Percentiles rank a stretch among this genome's conserved stretches.
phyloP scores from a whole-genome alignment of 73 alveolate species.

The Halteria grandinella region DNA sequence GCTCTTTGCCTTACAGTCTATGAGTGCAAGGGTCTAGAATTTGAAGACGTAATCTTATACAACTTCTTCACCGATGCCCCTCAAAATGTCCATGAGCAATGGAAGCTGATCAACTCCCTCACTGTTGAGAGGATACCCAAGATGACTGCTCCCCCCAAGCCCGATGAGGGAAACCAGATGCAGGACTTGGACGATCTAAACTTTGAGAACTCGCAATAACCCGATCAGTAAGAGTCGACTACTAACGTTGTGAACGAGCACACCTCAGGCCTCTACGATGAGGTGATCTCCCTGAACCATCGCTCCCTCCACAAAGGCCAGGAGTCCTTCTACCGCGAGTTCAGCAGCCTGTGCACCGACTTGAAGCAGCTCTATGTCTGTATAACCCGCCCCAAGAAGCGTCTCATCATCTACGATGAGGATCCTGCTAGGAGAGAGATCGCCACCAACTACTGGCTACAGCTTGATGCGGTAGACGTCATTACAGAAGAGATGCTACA shows the following conservation, averaged over 20 bases:
- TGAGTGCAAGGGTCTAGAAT: conserved; percentile 87
- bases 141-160: neutral
- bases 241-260: too few species aligned
- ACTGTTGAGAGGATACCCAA: conserved; percentile 11
- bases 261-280: neutral
- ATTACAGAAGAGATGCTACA: conserved; percentile 18
- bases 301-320: neutral
- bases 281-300: neutral
- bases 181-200: conserved; percentile 16
- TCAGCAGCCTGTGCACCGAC: conserved; percentile 61
- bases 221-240: neutral
- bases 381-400: conserved; percentile 70
- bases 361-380: conserved; percentile 72
- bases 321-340: too few species aligned
- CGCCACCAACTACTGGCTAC: conserved; percentile 34
- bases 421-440: conserved; percentile 22
- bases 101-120: conserved; percentile 57
- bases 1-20: conserved; percentile 83
- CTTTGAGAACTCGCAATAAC: conserved; percentile 16
- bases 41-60: conserved; percentile 82
- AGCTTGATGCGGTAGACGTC: conserved; percentile 35
- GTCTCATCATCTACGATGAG: conserved; percentile 64
- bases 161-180: neutral
- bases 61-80: conserved; percentile 75
- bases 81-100: conserved; percentile 33